Evolutionary conservation across 192 early-diverging fungal species (phyloP).

Genomic region (Dissophora globulifera): DNA sequence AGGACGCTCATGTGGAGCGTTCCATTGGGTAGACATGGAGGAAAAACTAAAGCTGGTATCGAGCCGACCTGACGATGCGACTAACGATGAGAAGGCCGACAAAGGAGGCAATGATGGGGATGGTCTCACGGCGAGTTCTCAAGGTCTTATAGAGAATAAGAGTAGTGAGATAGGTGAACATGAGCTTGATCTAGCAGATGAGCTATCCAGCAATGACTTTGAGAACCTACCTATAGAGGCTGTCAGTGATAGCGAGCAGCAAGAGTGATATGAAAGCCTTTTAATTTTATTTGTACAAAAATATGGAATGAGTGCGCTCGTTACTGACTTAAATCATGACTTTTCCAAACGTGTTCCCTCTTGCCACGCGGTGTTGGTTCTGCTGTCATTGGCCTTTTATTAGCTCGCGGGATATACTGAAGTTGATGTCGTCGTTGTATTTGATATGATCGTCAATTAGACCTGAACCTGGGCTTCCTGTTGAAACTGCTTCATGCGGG

Average conservation of each 20-base stretch:
- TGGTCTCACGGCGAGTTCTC: no score
- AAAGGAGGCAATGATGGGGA: background rate
- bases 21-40: constrained; percentile 54
- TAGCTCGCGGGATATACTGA: no score
- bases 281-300: no score
- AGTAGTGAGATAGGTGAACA: background rate
- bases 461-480: constrained; percentile 29
- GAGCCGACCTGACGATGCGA: background rate
- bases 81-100: background rate
- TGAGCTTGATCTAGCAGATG: background rate
- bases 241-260: background rate
- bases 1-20: constrained; percentile 47
- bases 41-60: constrained; percentile 18
- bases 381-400: no score
- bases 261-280: no score
- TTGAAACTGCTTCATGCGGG: constrained; percentile 60
- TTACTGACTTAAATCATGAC: no score
- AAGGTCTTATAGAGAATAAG: no score
- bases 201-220: constrained; percentile 1
- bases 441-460: background rate
- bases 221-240: background rate
- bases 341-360: no score
- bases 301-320: no score
- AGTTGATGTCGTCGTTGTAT: no score
- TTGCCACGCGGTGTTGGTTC: no score